Conservation (phyloP, 306 rosid species). For the Prunus davidiana region DNA sequence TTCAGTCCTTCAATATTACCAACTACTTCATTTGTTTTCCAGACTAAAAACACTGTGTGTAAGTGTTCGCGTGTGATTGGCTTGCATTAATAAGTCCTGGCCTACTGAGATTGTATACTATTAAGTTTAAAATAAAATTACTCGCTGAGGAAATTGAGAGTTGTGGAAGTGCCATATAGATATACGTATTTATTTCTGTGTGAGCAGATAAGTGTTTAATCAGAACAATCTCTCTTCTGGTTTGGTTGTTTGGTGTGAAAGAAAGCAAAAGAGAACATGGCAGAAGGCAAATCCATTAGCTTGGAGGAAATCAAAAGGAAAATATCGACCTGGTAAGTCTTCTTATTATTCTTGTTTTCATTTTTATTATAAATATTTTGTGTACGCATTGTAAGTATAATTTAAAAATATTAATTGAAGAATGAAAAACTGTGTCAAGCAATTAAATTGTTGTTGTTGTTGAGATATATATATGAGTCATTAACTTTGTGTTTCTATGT, state of each 20-base stretch:
- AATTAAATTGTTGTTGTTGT: neutral
- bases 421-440: neutral
- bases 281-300: conserved; percentile 18
- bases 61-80: neutral
- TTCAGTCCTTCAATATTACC: neutral
- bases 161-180: neutral
- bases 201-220: neutral
- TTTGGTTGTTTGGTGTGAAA: neutral
- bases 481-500: neutral
- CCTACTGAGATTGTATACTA: neutral
- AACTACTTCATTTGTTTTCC: neutral
- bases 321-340: conserved; percentile 63
- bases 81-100: neutral
- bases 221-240: neutral
- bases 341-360: neutral
- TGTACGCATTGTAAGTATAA: neutral
- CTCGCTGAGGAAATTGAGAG: neutral
- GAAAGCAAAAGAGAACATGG: neutral
- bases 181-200: neutral
- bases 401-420: neutral
- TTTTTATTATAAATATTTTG: neutral
- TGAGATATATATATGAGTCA: neutral
- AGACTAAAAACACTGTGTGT: neutral
- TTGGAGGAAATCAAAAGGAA: conserved; percentile 79
- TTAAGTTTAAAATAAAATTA: neutral